Percentiles rank a stretch among this genome's conserved stretches.
Conservation (phyloP, 1,284 basidiomycete species). For the Fomitopsis betulina region DNA sequence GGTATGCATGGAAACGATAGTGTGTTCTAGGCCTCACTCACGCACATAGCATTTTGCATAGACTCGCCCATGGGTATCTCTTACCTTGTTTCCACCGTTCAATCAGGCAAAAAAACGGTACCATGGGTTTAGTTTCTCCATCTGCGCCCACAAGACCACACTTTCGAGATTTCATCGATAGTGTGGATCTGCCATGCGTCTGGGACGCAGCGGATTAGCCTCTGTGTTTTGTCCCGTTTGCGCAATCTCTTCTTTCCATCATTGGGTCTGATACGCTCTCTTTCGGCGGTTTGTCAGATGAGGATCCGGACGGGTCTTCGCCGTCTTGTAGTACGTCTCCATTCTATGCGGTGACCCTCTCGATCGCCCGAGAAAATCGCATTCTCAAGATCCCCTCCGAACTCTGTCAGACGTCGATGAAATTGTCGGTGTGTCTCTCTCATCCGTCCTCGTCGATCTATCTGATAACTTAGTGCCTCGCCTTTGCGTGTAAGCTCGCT, state of each 20-base stretch:
- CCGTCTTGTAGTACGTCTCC: neutral
- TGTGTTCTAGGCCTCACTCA: no score
- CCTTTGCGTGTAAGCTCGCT: neutral
- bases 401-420: neutral
- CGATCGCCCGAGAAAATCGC: neutral
- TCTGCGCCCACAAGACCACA: conserved; percentile 1
- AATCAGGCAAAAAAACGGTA: neutral
- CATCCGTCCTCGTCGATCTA: neutral
- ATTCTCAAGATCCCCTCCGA: neutral
- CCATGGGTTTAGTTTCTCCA: neutral
- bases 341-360: neutral
- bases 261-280: neutral
- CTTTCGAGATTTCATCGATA: conserved; percentile 2
- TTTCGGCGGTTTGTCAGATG: neutral
- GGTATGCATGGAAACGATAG: no score
- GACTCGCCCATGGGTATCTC: no score
- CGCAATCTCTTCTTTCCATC: neutral
- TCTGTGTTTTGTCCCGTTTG: neutral
- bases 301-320: neutral
- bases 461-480: neutral
- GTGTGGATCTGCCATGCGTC: neutral
- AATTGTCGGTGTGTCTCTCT: neutral
- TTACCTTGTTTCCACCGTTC: neutral
- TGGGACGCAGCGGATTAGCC: neutral
- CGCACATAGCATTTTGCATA: no score